These are phyloP conservation scores for Castanea crenata DNA, from an alignment of 306 rosid species.

Conservation along the genomic window DNA sequence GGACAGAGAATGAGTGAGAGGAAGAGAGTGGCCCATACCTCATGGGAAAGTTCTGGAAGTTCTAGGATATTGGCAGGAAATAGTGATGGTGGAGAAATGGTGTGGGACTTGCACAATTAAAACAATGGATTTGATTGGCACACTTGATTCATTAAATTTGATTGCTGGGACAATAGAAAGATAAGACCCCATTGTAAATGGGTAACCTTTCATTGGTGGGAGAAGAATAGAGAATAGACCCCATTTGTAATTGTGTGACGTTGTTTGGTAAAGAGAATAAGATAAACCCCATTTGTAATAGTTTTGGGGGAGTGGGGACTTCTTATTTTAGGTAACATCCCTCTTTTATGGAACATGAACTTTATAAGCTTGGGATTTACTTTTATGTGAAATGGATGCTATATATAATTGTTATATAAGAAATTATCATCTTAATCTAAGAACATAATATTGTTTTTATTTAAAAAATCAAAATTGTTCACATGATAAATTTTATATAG, in stretches of 20 bases:
- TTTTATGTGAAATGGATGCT: too few relatives aligned
- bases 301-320: not conserved
- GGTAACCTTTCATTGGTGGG: conserved; percentile 1
- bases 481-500: too few relatives aligned
- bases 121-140: conserved; percentile 17
- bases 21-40: not conserved
- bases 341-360: not conserved
- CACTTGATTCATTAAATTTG: not conserved
- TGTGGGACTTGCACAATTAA: conserved; percentile 21
- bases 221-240: not conserved
- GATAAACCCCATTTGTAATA: too few relatives aligned
- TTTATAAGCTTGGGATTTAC: too few relatives aligned
- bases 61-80: not conserved
- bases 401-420: too few relatives aligned
- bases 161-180: not conserved
- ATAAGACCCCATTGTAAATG: conserved; percentile 6
- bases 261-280: too few relatives aligned
- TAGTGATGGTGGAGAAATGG: conserved; percentile 19
- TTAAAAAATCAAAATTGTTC: too few relatives aligned
- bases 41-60: conserved; percentile 58
- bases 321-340: not conserved
- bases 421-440: too few relatives aligned
- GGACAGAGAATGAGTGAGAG: not conserved
- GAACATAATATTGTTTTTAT: too few relatives aligned
- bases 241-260: too few relatives aligned